Evolutionary conservation across 352 stramenopile species (phyloP), one percentile per base, ranked within the genome.

Genomic region (Globisporangium takayamanum): DNA sequence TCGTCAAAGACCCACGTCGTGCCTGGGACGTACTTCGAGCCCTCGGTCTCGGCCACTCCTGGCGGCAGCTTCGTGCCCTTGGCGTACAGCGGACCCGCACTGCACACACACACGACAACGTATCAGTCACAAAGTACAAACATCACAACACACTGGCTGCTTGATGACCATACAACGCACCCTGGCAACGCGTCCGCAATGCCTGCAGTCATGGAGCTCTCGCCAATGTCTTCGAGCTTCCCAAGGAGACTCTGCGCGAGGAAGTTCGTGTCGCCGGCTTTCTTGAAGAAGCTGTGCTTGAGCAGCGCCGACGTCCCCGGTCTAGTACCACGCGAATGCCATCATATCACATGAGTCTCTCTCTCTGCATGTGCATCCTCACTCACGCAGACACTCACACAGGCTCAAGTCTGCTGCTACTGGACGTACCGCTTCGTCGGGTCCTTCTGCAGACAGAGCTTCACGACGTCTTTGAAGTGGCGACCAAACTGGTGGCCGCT

Each of bases 251-350:
- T 88, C 30, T 72, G 51, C 14, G 84, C 83, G 36, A 94, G 62
- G 62, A 84, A 94, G 3, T 25, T 62, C 33, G 78, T 86, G 49
- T 88, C 82, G 25, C 77, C 78, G 36, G 87, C 86, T 66, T 94
- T 95, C 68, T 92, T 93, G 65, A 96, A 92, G 59, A 95, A 96
- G 55, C 76, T 91, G 70, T 96, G 82, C 70, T 94, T 94, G 56
- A 96, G 68, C 62, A 96, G 60, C 49, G 81, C 73, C 52, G 81
- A 80, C 5, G 87, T 94, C 14, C 77, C 84, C 33, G 84, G 87
- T 51, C 80, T 92, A n/a, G 63, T 22, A 7, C 25, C 46, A 37
- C n/a, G 60, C 36, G 33, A 30, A 26, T 28, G 44, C 20, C 10
- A 28, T 16, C 3, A 11, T 16, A 59, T 36, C 6, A 48, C 12